Base-by-base conservation (phyloP, 2,329 filamentous ascomycete species). In the Drechslera avenae region DNA sequence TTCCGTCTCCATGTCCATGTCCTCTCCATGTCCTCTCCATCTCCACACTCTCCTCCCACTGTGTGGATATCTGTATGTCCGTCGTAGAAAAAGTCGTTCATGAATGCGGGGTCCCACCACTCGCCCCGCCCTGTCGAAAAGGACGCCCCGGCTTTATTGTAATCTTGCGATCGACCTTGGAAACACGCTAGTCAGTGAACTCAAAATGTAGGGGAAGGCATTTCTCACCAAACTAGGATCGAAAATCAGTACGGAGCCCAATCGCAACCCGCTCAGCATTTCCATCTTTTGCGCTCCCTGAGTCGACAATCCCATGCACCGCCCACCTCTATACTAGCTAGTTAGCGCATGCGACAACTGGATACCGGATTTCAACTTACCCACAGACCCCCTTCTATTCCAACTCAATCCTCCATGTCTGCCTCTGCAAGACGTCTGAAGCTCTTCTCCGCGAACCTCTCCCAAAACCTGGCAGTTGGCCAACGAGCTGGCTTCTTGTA, bases 51-150 rank as follows among this genome's bases (percentile, higher is more conserved):
- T 7, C 14, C 16, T 10, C 30, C 2, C 14, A 7, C 4, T n/a
- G 12, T 9, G 26, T 6, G 31, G n/a, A n/a, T 8, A 21, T 16
- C 26, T 18, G 16, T 4, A 6, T 21, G 16, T 39, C 2, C 3
- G 17, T 40, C 13, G 19, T 26, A 8, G 13, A 37, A 41, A 39
- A 16, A 26, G n/a, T 44, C 13, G 28, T 43, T 26, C 18, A 18
- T 10, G 34, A 46, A 14, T 42, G 52, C 48, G 46, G 52, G 39
- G 55, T 54, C 53, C 50, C 43, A 54, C 50, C 39, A 58, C 50
- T 43, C 37, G 30, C 47, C 50, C 55, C 57, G 52, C 55, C 47
- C 50, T 56, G 49, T 48, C 47, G 52, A 54, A 39, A 52, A 58
- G 52, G 50, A 58, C 50, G 54, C 52, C 55, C 43, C 49, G 33